Evolutionary conservation across 768 basidiomycete genomes (phyloP), one percentile per base, ranked within the genome.

Genomic region (Lyophyllum decastes): DNA sequence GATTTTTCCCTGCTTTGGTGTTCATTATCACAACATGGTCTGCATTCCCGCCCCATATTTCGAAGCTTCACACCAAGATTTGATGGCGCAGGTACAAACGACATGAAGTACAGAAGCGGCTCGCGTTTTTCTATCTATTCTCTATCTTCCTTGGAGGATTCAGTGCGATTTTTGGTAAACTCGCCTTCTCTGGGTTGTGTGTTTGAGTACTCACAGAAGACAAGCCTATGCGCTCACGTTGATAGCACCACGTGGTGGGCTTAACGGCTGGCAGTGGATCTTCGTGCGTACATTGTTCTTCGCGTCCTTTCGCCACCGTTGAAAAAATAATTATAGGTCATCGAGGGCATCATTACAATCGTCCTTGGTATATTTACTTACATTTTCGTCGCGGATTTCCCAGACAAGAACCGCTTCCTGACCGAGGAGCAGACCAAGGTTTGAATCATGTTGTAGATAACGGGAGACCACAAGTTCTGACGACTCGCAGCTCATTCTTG

Each of bases 21-120:
- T 78, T 75, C 64, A 73, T 78, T 24, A 73, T 78, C 41, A 73
- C 74, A 0, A 76, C 75, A 9, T 78, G 77, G 76, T 69, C 60
- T 34, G 58, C 41, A 43, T 46, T 12, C 12, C 40, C 8, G 19
- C 38, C 11, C 11, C n/a, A 30, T 17, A 11, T 17, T 43, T n/a
- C 1, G 17, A 26, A 27, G 2, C 4, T 24, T 21, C 10, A 26
- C 26, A 40, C 25, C 25, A n/a, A 35, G 10, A 26, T 50, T 0
- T 35, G 25, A 38, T n/a, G n/a, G 10, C 21, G 7, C 52, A 68
- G 69, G 67, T 76, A 77, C 61, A 74, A 70, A 27, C 73, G 77
- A 3, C 70, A 76, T 52, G 78, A 79, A 63, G 76, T 78, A 7
- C 77, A 79, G 55, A 77, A 74, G 44, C 72, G 70, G 17, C 63